Evolutionary conservation across 2,329 filamentous ascomycete genomes (phyloP).

Genomic region (Cercospora berteroae): DNA sequence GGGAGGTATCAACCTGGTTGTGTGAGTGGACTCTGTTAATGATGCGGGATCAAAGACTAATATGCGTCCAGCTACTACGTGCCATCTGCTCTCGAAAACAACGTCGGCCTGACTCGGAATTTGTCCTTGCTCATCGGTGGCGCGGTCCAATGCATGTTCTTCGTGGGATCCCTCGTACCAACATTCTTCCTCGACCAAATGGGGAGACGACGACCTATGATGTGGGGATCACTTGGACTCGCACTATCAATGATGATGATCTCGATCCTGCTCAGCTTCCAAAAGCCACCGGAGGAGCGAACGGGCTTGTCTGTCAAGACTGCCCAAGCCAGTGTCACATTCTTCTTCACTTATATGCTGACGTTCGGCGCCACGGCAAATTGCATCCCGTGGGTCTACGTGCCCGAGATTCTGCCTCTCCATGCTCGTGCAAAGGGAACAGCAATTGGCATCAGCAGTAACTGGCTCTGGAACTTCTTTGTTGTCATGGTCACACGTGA

Average conservation of each 20-base stretch:
- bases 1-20: slow-evolving; percentile 41
- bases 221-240: slow-evolving; percentile 37
- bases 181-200: slow-evolving; percentile 49
- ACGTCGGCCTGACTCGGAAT: slow-evolving; percentile 48
- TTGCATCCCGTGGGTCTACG: slow-evolving; percentile 53
- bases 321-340: slow-evolving; percentile 48
- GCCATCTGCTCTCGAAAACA: slow-evolving; percentile 46
- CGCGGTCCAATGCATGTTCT: slow-evolving; percentile 44
- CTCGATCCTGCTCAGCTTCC: slow-evolving; percentile 46
- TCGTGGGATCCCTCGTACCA: slow-evolving; percentile 46
- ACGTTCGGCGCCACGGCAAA: slow-evolving; percentile 45
- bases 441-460: slow-evolving; percentile 50
- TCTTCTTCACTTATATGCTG: slow-evolving; percentile 49
- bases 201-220: slow-evolving; percentile 38
- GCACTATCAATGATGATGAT: slow-evolving; percentile 44
- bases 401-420: slow-evolving; percentile 52
- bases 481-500: slow-evolving; percentile 29
- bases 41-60: neutral
- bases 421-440: slow-evolving; percentile 52
- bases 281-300: slow-evolving; percentile 31
- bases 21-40: slow-evolving; percentile 25
- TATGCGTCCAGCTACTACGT: slow-evolving; percentile 40
- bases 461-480: slow-evolving; percentile 53
- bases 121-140: slow-evolving; percentile 50
- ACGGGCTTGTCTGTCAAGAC: slow-evolving; percentile 38